These are phyloP conservation scores for Termitomyces sp. DNA, from an alignment of 768 basidiomycete genomes.

Conservation along the genomic window DNA sequence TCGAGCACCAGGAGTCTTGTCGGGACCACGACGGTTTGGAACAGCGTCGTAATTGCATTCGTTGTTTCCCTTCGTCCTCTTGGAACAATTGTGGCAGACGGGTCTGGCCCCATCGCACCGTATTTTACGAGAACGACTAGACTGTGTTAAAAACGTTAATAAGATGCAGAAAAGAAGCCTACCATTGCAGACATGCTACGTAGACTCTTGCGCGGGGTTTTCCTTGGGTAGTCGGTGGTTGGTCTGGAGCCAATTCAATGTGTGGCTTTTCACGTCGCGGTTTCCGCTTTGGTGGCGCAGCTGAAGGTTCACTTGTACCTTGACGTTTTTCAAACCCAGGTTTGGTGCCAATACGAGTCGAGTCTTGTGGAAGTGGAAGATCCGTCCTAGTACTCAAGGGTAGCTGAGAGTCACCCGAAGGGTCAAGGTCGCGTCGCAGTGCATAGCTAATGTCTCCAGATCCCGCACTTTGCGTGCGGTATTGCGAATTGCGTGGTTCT, in stretches of 20 bases:
- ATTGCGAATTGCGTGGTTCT: neutral
- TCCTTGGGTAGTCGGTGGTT: conserved; percentile 80
- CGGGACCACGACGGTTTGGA: conserved; percentile 78
- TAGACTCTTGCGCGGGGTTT: conserved; percentile 70
- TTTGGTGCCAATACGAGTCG: neutral
- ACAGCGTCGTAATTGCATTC: conserved; percentile 64
- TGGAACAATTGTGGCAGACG: conserved; percentile 65
- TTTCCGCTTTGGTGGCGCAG: conserved; percentile 27
- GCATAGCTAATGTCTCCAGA: neutral
- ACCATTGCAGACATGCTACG: conserved; percentile 80
- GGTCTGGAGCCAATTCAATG: conserved; percentile 67
- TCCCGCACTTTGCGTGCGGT: neutral
- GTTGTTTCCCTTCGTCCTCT: conserved; percentile 35
- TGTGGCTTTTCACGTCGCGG: conserved; percentile 47
- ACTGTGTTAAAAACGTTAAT: neutral
- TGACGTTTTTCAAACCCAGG: neutral
- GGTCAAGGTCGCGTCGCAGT: conserved; percentile 6
- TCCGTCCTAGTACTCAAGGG: neutral
- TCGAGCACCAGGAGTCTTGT: conserved; percentile 74
- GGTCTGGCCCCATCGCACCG: conserved; percentile 82
- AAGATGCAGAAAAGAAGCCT: conserved; percentile 15
- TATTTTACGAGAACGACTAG: conserved; percentile 71
- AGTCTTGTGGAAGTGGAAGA: neutral
- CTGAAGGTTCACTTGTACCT: neutral
- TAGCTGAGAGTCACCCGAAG: neutral